Conservation (phyloP, 148 eudicot genomes). For the Persicaria tinctoria region DNA sequence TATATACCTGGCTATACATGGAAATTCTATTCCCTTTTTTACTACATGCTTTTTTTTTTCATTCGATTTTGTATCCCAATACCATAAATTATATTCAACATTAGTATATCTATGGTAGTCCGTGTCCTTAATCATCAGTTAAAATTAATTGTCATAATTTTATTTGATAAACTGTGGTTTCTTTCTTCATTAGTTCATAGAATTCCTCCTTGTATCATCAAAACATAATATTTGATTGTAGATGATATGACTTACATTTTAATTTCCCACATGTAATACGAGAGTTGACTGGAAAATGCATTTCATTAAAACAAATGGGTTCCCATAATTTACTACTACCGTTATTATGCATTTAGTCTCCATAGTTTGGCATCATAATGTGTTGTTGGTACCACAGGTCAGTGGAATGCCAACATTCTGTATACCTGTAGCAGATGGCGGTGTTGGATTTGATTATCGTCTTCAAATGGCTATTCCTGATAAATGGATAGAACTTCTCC, state of each 20-base stretch:
- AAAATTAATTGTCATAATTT: neutral
- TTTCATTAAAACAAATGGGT: neutral
- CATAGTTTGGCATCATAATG: neutral
- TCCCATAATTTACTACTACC: neutral
- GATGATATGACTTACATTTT: no score
- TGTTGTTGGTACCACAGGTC: conserved; percentile 44
- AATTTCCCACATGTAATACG: no score
- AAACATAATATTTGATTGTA: neutral
- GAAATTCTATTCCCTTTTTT: neutral
- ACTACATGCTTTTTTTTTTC: neutral
- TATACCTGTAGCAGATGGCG: conserved; percentile 84
- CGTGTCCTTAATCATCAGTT: neutral
- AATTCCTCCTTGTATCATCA: neutral
- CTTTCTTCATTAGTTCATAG: neutral
- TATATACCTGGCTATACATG: neutral
- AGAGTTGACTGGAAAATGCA: neutral
- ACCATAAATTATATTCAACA: neutral
- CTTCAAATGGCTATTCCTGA: conserved; percentile 98
- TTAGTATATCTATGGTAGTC: no score
- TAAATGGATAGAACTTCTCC: conserved; percentile 96
- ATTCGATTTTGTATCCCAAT: neutral
- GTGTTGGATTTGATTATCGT: conserved; percentile 93
- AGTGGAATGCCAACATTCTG: conserved; percentile 99
- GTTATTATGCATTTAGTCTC: neutral
- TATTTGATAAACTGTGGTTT: neutral